Evolutionary conservation across 768 basidiomycete species (phyloP).

Genomic region (Dentipellis fragilis): DNA sequence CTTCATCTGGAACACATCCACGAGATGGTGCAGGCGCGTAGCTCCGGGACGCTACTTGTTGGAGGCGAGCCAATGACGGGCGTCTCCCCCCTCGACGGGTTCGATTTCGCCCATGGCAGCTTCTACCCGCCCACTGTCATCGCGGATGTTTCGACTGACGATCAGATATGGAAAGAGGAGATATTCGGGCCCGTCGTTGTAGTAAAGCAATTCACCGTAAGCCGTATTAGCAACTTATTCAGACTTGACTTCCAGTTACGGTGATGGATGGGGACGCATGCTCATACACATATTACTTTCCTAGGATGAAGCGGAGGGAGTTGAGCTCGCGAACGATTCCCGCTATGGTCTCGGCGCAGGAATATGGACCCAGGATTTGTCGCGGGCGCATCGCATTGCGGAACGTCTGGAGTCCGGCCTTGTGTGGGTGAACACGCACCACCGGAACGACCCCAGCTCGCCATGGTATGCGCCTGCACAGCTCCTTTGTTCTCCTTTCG

Average conservation of each 20-base stretch:
- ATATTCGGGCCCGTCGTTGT: slow-evolving; percentile 83
- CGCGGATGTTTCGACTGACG: slow-evolving; percentile 39
- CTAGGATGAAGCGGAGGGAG: slow-evolving; percentile 52
- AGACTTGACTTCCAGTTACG: neutral
- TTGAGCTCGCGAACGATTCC: slow-evolving; percentile 61
- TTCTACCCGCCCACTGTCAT: slow-evolving; percentile 82
- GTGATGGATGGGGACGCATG: neutral
- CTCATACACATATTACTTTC: slow-evolving; percentile 1
- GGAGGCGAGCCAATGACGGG: slow-evolving; percentile 64
- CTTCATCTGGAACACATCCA: slow-evolving; percentile 59
- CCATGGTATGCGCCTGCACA: slow-evolving; percentile 51
- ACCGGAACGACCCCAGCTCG: slow-evolving; percentile 82
- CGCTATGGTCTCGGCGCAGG: slow-evolving; percentile 78
- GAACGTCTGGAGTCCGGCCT: slow-evolving; percentile 62
- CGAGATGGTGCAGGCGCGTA: slow-evolving; percentile 37
- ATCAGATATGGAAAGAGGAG: slow-evolving; percentile 74
- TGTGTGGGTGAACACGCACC: slow-evolving; percentile 86
- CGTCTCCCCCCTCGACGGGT: slow-evolving; percentile 54
- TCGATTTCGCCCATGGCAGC: slow-evolving; percentile 58
- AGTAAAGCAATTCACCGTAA: slow-evolving; percentile 42
- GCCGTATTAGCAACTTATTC: slow-evolving; percentile 6
- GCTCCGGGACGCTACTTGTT: slow-evolving; percentile 35
- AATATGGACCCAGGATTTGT: slow-evolving; percentile 70
- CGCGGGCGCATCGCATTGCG: slow-evolving; percentile 67
- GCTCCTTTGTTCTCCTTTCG: slow-evolving; percentile 3